A percentile compares a stretch with the other conserved stretches of the same genome.
Conservation (phyloP, 495 filamentous ascomycete species). For the Bryoglossum gracile region DNA sequence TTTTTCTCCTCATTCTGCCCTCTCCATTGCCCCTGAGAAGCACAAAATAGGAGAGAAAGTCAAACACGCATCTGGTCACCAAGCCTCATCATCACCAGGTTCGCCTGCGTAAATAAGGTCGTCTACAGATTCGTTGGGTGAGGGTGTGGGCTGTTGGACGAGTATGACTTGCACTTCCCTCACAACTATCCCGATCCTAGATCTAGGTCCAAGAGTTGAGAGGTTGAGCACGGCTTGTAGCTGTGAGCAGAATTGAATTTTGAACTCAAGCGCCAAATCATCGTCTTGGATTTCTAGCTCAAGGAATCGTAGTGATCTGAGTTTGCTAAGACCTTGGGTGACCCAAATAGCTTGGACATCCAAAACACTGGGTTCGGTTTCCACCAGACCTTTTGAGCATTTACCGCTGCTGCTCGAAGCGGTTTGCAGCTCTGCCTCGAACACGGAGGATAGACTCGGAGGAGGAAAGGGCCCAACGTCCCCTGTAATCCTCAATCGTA, state of each 20-base stretch:
- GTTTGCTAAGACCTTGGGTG: not conserved
- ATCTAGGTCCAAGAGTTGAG: no score
- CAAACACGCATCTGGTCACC: no score
- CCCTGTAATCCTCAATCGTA: slow-evolving; percentile 13
- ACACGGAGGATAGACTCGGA: no score
- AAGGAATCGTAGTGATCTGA: not conserved
- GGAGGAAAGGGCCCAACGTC: not conserved
- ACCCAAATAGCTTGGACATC: slow-evolving; percentile 1
- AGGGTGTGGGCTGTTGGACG: no score
- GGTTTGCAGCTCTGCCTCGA: not conserved
- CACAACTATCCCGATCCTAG: no score
- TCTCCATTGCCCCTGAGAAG: no score
- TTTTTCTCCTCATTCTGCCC: no score
- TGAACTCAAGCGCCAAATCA: not conserved
- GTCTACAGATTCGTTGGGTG: no score
- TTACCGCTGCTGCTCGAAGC: not conserved
- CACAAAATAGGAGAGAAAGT: no score
- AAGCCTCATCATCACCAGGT: no score
- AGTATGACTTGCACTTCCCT: no score
- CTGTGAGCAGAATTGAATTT: slow-evolving; percentile 2
- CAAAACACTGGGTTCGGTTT: not conserved
- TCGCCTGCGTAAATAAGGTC: no score
- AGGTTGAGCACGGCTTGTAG: not conserved
- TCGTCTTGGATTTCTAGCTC: slow-evolving; percentile 10
- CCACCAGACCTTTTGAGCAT: not conserved